Evolutionary conservation across 345 rosid species (phyloP), one percentile per base, ranked within the genome.

Genomic region (Populus nigra): DNA sequence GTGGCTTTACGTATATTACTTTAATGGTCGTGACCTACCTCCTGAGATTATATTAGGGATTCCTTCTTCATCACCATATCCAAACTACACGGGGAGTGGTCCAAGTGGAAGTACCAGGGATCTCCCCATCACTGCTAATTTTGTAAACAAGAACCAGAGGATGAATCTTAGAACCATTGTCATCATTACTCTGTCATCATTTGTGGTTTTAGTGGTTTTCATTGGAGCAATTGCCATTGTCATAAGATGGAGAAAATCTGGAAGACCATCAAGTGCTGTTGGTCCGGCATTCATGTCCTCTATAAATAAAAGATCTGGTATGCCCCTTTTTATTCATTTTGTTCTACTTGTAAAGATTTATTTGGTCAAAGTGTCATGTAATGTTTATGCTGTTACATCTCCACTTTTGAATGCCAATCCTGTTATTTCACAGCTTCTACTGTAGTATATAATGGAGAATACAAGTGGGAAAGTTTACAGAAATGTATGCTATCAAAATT

Each of bases 231-330:
- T 92, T 76, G 86, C 86, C 75, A 61, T 94, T 80, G 79, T 90
- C 47, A 71, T 91, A 75, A 92, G 89, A 81, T 92, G 98, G 97
- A 91, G 86, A 84, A 91, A 86, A 82, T 78, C 78, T 83, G 92
- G 96, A 82, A 91, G 88, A 85, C 90, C 92, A 66, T 94, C 97
- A n/a, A 91, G 82, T 86, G 97, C 97, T 74, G 92, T 91, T 78
- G 94, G 95, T 83, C 98, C 97, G 10, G 83, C 86, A 63, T 87
- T 90, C 80, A 73, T 88, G 62, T 86, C 91, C 65, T 87, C 97
- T 29, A 83, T 90, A 69, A 89, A 96, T 88, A 94, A 96, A 90
- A 88, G 89, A 89, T 89, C 91, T 68, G 99, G 99, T 96, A 76
- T 8, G 38, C 27, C 67, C 68, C 68, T 39, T 57, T 15, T 1